These are phyloP conservation scores for Parachaetomium inaequale DNA, from an alignment of 495 filamentous ascomycete species.

Conservation along the genomic window DNA sequence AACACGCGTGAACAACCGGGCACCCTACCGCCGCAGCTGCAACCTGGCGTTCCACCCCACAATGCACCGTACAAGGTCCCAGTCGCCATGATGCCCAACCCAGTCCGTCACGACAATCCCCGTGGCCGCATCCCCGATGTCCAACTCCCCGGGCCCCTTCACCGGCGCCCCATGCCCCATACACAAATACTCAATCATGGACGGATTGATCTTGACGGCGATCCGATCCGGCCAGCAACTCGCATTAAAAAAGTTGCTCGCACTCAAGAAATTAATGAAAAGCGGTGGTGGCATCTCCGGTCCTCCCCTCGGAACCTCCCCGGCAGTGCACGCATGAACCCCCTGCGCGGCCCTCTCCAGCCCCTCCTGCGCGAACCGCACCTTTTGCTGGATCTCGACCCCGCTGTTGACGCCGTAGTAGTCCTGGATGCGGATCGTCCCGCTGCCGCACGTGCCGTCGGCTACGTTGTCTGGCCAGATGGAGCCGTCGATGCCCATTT, in stretches of 20 bases:
- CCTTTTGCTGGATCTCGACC: constrained; percentile 75
- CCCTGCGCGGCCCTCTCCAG: constrained; percentile 64
- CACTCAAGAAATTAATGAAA: constrained; percentile 87
- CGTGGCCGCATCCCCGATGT: constrained; percentile 72
- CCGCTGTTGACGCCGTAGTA: constrained; percentile 85
- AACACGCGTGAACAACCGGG: constrained; percentile 3
- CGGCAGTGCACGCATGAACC: constrained; percentile 14
- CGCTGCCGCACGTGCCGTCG: constrained; percentile 66
- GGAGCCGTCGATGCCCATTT: constrained; percentile 78
- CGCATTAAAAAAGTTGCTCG: constrained; percentile 87
- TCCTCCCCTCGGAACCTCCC: constrained; percentile 6
- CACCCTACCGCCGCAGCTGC: constrained; percentile 43
- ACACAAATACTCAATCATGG: constrained; percentile 75
- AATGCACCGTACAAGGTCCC: constrained; percentile 86
- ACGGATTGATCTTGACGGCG: constrained; percentile 89
- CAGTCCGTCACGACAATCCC: constrained; percentile 91
- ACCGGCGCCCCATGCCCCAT: constrained; percentile 54
- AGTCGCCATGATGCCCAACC: constrained; percentile 86
- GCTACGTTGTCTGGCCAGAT: constrained; percentile 88
- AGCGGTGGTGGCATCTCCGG: constrained; percentile 55
- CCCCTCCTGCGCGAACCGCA: constrained; percentile 66
- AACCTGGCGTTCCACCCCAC: constrained; percentile 87
- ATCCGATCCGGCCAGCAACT: constrained; percentile 92
- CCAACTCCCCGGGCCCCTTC: constrained; percentile 41
- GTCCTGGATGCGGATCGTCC: constrained; percentile 81